Base-by-base conservation (phyloP, 352 stramenopile species). In the Saprolegnia parasitica region DNA sequence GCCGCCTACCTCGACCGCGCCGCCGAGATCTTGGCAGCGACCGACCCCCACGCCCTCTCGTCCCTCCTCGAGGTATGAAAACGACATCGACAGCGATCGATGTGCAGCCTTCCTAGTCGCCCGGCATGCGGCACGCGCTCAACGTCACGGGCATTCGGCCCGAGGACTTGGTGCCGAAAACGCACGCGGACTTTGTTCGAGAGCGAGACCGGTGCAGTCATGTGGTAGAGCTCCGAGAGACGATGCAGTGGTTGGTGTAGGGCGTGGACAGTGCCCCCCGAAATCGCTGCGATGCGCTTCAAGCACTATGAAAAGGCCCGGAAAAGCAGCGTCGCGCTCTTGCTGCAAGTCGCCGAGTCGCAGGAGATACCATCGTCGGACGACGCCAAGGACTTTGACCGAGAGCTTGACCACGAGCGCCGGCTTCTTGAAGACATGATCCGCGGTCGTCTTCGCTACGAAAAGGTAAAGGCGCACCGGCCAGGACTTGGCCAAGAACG, bases 361-460 rank as follows among this genome's bases (percentile, higher is more conserved):
- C 29, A 61, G 15, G 46, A 56, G 10, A 4, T 46, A 9, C 13
- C 24, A 6, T 11, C 8, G 46, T 35, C 46, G 6, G 55, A 13
- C 21, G 46, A 16, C 13, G 13, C 21, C 24, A 23, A 46, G 10
- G 40, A 67, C 15, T 70, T 61, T 40, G 46, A 26, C 16, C 46
- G 26, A n/a, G 50, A 70, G 39, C 54, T 70, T 13, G 63, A 52
- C 15, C 49, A 70, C 37, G 45, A 70, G 61, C 49, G 55, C 49
- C 54, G 61, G n/a, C 26, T 70, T 1, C 37, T 70, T 4, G 46
- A 70, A 70, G 63, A 32, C 2, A 70, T 70, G 63, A 70, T 70
- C 21, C 54, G 55, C 21, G 63, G 63, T 3, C 63, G 63, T 13
- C 46, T 70, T 16, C 54, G 55, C 20, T 70, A 70, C 42, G 63